A percentile compares a stretch with the other conserved stretches of the same genome.
Evolutionary conservation across 2,329 filamentous ascomycete genomes (phyloP).

Genomic region (Claviceps pazoutovae): DNA sequence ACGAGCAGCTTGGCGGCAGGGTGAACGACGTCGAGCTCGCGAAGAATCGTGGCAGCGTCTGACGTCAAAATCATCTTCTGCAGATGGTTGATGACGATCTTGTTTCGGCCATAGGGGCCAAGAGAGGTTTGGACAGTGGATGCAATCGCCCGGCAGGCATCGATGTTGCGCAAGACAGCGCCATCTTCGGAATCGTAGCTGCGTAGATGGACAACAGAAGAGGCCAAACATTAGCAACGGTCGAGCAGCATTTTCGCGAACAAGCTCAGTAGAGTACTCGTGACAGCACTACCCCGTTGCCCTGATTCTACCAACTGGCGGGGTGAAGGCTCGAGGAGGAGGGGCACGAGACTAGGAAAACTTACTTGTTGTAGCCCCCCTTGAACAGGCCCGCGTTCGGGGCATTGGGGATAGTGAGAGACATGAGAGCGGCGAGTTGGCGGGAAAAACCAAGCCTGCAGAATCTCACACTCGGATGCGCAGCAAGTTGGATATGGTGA

Average conservation of each 20-base stretch:
- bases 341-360: slow-evolving; percentile 14
- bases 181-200: slow-evolving; percentile 99
- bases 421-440: slow-evolving; percentile 46
- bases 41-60: slow-evolving; percentile 91
- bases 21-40: slow-evolving; percentile 95
- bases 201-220: slow-evolving; percentile 9
- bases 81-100: slow-evolving; percentile 98
- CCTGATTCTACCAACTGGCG: neutral
- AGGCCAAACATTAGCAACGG: neutral
- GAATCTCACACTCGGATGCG: slow-evolving; percentile 4
- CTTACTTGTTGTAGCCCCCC: slow-evolving; percentile 87
- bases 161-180: slow-evolving; percentile 94
- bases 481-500: neutral
- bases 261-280: no score
- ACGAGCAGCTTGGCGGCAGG: slow-evolving; percentile 94
- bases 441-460: slow-evolving; percentile 9
- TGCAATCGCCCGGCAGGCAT: slow-evolving; percentile 90
- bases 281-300: no score
- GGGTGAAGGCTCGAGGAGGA: slow-evolving; percentile 3
- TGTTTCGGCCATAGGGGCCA: slow-evolving; percentile 95
- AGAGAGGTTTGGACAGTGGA: slow-evolving; percentile 94
- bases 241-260: no score
- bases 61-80: slow-evolving; percentile 99
- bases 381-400: slow-evolving; percentile 93
- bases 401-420: slow-evolving; percentile 86